Conservation (phyloP, 2,329 filamentous ascomycete genomes). For the Hypoxylon sp. region DNA sequence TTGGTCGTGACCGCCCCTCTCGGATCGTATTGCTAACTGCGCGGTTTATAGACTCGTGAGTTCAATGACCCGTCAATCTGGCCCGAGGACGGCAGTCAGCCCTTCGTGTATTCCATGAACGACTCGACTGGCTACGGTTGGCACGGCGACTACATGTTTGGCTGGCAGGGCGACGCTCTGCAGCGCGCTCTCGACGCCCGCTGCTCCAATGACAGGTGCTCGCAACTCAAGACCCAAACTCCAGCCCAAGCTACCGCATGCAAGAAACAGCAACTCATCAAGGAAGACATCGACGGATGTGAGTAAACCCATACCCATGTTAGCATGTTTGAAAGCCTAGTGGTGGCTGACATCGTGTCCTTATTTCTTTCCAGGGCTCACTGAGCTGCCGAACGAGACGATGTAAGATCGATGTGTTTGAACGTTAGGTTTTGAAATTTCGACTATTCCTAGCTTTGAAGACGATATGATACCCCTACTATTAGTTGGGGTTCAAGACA, state of each 20-base stretch:
- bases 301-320: conserved; percentile 8
- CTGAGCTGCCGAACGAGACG: conserved; percentile 34
- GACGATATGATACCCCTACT: conserved; percentile 18
- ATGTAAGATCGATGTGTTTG: conserved; percentile 29
- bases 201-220: conserved; percentile 51
- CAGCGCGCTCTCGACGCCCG: conserved; percentile 50
- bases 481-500: conserved; percentile 16
- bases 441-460: conserved; percentile 18
- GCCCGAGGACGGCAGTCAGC: conserved; percentile 50
- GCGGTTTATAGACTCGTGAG: conserved; percentile 35
- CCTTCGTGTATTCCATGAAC: conserved; percentile 47
- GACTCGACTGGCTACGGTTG: conserved; percentile 52
- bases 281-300: conserved; percentile 45
- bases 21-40: background rate
- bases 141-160: conserved; percentile 55
- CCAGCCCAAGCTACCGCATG: conserved; percentile 45
- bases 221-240: conserved; percentile 44
- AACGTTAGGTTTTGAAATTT: background rate
- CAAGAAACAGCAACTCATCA: conserved; percentile 44
- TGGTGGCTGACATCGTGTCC: conserved; percentile 18
- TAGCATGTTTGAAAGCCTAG: background rate
- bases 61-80: conserved; percentile 49
- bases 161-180: conserved; percentile 54
- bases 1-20: background rate
- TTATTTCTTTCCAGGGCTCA: conserved; percentile 30